Evolutionary conservation across 1,139 yeast genomes (phyloP).

Genomic region (Suhomyces wounanorum): DNA sequence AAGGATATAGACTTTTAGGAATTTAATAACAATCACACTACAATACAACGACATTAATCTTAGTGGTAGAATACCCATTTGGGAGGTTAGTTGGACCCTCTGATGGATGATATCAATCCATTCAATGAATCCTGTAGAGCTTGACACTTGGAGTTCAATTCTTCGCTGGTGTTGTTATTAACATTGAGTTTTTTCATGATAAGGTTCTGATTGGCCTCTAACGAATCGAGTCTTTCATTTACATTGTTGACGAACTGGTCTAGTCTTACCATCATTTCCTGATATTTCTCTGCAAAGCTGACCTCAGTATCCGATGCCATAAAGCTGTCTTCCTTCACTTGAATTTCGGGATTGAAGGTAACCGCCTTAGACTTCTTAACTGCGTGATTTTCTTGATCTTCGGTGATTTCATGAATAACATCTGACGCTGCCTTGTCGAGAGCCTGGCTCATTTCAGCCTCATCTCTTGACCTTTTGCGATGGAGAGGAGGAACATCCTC

Average conservation of each 20-base stretch:
- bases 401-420: constrained; percentile 2
- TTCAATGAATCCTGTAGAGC: constrained; percentile 6
- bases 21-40: background rate
- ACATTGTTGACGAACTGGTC: constrained; percentile 11
- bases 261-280: constrained; percentile 4
- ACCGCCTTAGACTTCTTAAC: constrained; percentile 17
- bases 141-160: constrained; percentile 4
- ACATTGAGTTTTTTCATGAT: constrained; percentile 18
- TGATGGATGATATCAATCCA: constrained; percentile 1
- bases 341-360: constrained; percentile 14
- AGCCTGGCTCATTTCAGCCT: constrained; percentile 7
- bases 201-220: constrained; percentile 17
- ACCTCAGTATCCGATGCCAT: background rate
- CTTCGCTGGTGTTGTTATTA: constrained; percentile 8
- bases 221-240: constrained; percentile 10
- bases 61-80: background rate
- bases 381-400: constrained; percentile 2
- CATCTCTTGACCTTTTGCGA: constrained; percentile 1
- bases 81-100: background rate
- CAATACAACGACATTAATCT: background rate
- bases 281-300: constrained; percentile 7
- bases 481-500: background rate
- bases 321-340: background rate
- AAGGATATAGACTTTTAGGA: constrained; percentile 39
- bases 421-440: constrained; percentile 8